Evolutionary conservation across 257 asterid species (phyloP).

Genomic region (Cinchona pubescens): DNA sequence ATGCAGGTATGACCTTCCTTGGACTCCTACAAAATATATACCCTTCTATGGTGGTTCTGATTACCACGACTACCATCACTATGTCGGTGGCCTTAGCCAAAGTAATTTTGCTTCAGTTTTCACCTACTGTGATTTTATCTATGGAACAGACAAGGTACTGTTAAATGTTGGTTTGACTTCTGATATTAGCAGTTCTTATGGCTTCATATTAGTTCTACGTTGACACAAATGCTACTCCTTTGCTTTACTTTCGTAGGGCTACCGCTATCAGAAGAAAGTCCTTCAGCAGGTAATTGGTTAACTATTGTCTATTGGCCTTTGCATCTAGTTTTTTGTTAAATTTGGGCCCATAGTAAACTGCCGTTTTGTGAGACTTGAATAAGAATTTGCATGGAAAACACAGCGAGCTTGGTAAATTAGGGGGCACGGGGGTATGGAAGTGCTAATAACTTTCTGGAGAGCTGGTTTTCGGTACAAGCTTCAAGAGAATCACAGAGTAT

Average conservation of each 20-base stretch:
- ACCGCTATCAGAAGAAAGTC: conserved; percentile 79
- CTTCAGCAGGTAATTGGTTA: conserved; percentile 64
- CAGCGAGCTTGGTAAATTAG: not conserved
- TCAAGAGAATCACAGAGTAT: not conserved
- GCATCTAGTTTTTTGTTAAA: not conserved
- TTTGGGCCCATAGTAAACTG: not conserved
- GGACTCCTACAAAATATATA: conserved; percentile 84
- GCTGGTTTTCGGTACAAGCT: not conserved
- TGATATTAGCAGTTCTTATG: not conserved
- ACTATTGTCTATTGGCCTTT: not conserved
- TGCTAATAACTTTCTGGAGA: not conserved
- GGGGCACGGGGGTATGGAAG: no score
- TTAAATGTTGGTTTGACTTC: not conserved
- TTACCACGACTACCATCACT: conserved; percentile 97
- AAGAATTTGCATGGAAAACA: not conserved
- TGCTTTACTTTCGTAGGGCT: conserved; percentile 52
- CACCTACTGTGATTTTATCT: conserved; percentile 91
- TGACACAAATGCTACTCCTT: conserved; percentile 19
- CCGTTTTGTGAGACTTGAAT: not conserved
- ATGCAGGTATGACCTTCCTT: conserved; percentile 84
- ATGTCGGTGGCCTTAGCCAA: conserved; percentile 95
- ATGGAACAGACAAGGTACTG: conserved; percentile 95
- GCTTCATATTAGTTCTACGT: not conserved
- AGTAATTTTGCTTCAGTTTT: conserved; percentile 98
- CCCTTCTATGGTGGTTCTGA: conserved; percentile 98